Evolutionary conservation across 2,329 filamentous ascomycete species (phyloP).

Genomic region (Xylariaceae sp.): DNA sequence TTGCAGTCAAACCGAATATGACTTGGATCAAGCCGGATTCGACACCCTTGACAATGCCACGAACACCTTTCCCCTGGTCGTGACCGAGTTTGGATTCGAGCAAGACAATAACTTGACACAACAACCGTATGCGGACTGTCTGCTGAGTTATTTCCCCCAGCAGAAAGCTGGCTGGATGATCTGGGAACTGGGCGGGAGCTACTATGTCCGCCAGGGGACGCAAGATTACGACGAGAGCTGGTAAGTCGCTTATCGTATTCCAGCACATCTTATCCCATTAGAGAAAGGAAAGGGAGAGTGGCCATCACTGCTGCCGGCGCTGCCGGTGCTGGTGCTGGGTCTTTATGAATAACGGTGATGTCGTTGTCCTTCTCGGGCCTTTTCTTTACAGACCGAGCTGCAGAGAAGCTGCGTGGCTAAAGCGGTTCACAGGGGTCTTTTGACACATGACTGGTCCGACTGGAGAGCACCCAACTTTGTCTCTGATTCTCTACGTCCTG

Average conservation of each 20-base stretch:
- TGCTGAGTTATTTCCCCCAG: conserved; percentile 39
- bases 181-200: conserved; percentile 52
- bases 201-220: conserved; percentile 44
- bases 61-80: conserved; percentile 40
- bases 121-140: conserved; percentile 43
- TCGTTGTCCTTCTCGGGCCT: too few species aligned
- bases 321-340: too few species aligned
- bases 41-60: conserved; percentile 33
- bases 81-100: conserved; percentile 49
- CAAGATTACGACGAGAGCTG: conserved; percentile 52
- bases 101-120: conserved; percentile 39
- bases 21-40: conserved; percentile 45
- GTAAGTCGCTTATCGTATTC: conserved; percentile 13
- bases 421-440: conserved; percentile 29
- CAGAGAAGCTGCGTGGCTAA: background rate
- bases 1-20: conserved; percentile 38
- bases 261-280: too few species aligned
- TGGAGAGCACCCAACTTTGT: conserved; percentile 41
- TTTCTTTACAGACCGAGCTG: too few species aligned
- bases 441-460: conserved; percentile 45
- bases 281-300: too few species aligned
- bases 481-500: conserved; percentile 29
- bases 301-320: too few species aligned
- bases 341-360: too few species aligned
- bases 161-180: conserved; percentile 48